Evolutionary conservation across 305 asterid genomes (phyloP), one percentile per base, ranked within the genome.

Genomic region (Fraxinus sp.): DNA sequence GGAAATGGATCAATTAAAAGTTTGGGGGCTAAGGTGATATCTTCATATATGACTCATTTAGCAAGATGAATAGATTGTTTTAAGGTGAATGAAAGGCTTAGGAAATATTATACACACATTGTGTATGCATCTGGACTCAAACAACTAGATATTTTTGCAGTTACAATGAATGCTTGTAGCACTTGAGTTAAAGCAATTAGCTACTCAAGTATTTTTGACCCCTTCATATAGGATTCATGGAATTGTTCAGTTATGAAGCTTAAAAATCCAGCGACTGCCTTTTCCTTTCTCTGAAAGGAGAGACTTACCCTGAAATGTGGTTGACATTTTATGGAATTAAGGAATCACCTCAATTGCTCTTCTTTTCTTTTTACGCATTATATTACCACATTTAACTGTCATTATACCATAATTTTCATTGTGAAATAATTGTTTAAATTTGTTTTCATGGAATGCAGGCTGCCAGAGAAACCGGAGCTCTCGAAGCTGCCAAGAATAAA

Each of bases 401-500:
- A 32, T 80, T 55, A 57, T 44, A 24, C 73, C 32, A 24, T 78
- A 5, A 30, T 24, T 7, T 62, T 62, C 28, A 20, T 64, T 78
- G 20, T 22, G 71, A 20, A 62, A 76, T 59, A 36, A 52, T 76
- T 16, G 11, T 77, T 76, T 79, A 10, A 62, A 46, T 52, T 81
- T 78, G 7, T 70, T 82, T 81, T 74, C 68, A 28, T 81, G 22
- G 44, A 77, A 82, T 68, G 64, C 88, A 97, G 99, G 98, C 99
- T 84, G 98, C 99, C 33, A 90, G 90, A 89, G 99, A 97, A 92
- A 97, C 98, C 68, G 99, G 99, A 83, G 99, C 99, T 71, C 96
- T 97, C 75, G 97, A 95, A 93, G 99, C 99, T 89, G 99, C 99
- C 82, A 97, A 97, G 92, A 97, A 95, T 88, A 97, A 97, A 85